Percentiles rank a stretch among this genome's conserved stretches.
Evolutionary conservation across 2,329 filamentous ascomycete species (phyloP).

Genomic region (Westerdykella sp.): DNA sequence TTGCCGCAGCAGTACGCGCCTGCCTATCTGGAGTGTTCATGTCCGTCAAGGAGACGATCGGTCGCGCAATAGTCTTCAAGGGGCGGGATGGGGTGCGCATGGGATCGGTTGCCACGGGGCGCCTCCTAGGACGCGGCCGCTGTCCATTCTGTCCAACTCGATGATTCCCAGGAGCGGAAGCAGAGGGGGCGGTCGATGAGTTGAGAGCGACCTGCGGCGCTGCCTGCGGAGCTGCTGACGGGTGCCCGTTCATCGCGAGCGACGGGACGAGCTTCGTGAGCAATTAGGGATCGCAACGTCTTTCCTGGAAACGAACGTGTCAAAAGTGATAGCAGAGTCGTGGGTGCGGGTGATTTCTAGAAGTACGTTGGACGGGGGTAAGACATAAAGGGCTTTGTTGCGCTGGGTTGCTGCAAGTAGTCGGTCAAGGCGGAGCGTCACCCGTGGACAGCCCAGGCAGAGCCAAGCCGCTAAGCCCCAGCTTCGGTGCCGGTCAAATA

Average conservation of each 20-base stretch:
- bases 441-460: no score
- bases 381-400: not conserved
- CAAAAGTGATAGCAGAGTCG: no score
- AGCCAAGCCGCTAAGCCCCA: no score
- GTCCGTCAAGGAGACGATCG: conserved; percentile 28
- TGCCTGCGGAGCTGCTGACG: conserved; percentile 4
- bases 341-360: no score
- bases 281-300: no score
- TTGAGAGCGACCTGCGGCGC: no score
- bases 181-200: conserved; percentile 24
- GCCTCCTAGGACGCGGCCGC: conserved; percentile 25
- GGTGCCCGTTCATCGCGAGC: conserved; percentile 14
- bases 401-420: not conserved
- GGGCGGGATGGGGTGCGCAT: conserved; percentile 30
- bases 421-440: no score
- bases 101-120: conserved; percentile 33
- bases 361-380: conserved; percentile 2
- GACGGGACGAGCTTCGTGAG: conserved; percentile 4
- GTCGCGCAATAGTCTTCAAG: conserved; percentile 29
- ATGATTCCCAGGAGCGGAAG: conserved; percentile 21
- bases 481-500: no score
- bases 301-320: no score
- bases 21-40: conserved; percentile 16
- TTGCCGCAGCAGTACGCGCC: conserved; percentile 5
- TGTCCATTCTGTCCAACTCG: conserved; percentile 33